Base-by-base conservation (phyloP, 306 rosid genomes). In the Corylus avellana region DNA sequence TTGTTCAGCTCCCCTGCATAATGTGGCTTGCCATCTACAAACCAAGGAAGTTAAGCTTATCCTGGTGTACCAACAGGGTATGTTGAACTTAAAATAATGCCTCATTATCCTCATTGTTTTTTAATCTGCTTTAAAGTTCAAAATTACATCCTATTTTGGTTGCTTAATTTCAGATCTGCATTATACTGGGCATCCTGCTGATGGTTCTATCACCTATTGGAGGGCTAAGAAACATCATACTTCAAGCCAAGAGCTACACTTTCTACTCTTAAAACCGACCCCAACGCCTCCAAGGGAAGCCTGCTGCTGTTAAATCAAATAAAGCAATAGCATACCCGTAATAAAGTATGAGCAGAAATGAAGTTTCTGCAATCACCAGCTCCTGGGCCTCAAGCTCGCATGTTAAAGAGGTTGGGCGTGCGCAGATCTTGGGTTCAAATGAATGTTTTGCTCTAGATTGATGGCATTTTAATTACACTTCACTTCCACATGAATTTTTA, bases 51-150 rank as follows among this genome's bases (percentile, higher is more conserved):
- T 90, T 78, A 12, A 77, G 93, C 87, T 78, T 86, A 42, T 88
- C 97, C 4, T 88, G 97, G 97, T 32, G 81, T 59, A 44, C 80
- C 49, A 91, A 91, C 75, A 91, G 97, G 94, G 98, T 91, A 91
- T 56, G 90, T 82, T 79, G 53, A 61, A 61, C n/a, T 67, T 1
- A 5, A 54, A 72, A 20, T 32, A n/a, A 64, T 29, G 29, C 25
- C 14, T 55, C 47, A 5, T 32, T 56, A 47, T 55, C 49, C 42
- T 16, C 7, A 37, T 57, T 72, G 50, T 17, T 14, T 35, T 67
- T 67, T 42, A 10, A 64, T 64, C 44, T 32, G 42, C 63, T 57
- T 75, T 73, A 7, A 48, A n/a, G n/a, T 44, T 61, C 50, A 61
- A 68, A 69, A 46, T 54, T 42, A 22, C 62, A 22, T 42, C 27